Conservation (phyloP, 345 rosid genomes). For the Sisymbrium irio region DNA sequence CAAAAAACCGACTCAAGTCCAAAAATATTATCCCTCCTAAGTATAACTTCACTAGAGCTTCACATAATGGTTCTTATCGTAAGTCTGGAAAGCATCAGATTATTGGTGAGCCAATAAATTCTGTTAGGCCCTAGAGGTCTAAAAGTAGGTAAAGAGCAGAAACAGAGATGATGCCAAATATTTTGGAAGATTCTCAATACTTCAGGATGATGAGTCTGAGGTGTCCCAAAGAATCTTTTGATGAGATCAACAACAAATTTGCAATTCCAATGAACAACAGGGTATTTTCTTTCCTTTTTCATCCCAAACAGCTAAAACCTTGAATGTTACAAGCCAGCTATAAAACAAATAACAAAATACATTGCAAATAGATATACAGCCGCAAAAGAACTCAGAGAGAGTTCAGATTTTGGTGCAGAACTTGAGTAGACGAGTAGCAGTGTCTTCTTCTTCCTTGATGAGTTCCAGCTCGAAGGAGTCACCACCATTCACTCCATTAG, state of each 20-base stretch:
- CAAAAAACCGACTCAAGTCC: not conserved
- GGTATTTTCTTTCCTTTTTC: not conserved
- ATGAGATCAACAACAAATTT: too few relatives aligned
- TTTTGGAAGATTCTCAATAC: not conserved
- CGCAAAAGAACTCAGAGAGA: not conserved
- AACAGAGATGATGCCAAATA: not conserved
- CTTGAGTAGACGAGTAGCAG: not conserved
- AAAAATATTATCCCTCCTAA: not conserved
- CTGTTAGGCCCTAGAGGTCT: not conserved
- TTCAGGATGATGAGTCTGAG: not conserved
- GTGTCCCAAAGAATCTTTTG: not conserved
- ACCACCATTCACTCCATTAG: not conserved
- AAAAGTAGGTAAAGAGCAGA: not conserved
- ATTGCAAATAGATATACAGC: not conserved
- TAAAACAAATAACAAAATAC: not conserved
- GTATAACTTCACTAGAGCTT: not conserved
- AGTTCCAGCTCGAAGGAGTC: conserved; percentile 22
- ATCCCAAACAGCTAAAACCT: not conserved
- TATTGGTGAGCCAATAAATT: not conserved
- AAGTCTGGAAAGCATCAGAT: not conserved
- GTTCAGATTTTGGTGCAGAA: conserved; percentile 13
- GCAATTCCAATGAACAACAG: too few relatives aligned
- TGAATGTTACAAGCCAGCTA: not conserved
- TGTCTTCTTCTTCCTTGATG: conserved; percentile 13
- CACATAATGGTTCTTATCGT: not conserved